Evolutionary conservation across 2,329 filamentous ascomycete genomes (phyloP), one percentile per base, ranked within the genome.

Genomic region (Colletotrichum liriopes): DNA sequence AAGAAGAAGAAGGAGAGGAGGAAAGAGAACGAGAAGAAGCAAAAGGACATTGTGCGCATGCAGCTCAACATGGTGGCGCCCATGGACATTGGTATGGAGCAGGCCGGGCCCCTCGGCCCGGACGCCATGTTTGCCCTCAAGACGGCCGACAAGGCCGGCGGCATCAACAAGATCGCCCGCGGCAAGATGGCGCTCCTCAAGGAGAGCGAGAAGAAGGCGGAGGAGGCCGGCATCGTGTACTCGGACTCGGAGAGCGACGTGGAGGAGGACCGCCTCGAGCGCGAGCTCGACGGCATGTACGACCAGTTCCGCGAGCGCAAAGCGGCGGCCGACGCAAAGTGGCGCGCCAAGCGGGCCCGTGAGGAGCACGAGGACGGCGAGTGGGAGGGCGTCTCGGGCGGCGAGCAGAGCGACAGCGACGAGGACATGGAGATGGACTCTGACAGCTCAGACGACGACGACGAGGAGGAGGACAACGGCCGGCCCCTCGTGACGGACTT

Each of bases 1-100:
- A 91, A 92, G 77, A 96, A 92, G 82, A 97, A 95, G 84, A 93
- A 94, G 77, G 93, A 97, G 78, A 91, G 93, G 76, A 89, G 95
- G 75, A 93, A 89, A 77, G 95, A 97, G 72, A 99, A 99, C 75
- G 96, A 99, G 82, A 91, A 91, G 81, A 98, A 97, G 83, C 94
- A 96, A 77, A 96, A 94, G 77, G 96, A 98, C 75, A 94, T 98
- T 72, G 88, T 97, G n/a, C 92, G 96, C 43, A 93, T 99, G 93
- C 96, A 99, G 82, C 91, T 99, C 86, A 93, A 98, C 84, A 99
- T 99, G 96, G 93, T 92, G 2, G 93, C 95, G 0, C 96, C 96
- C 9, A 96, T 94, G 87, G 96, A 99, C 75, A 98, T 99, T 74
- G 96, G 96, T 78, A 90, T 97, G 84, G 96, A 98, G 79, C 94